Evolutionary conservation across 805 yeast genomes (phyloP), one percentile per base, ranked within the genome.

Genomic region (Ogataea nonfermentans): DNA sequence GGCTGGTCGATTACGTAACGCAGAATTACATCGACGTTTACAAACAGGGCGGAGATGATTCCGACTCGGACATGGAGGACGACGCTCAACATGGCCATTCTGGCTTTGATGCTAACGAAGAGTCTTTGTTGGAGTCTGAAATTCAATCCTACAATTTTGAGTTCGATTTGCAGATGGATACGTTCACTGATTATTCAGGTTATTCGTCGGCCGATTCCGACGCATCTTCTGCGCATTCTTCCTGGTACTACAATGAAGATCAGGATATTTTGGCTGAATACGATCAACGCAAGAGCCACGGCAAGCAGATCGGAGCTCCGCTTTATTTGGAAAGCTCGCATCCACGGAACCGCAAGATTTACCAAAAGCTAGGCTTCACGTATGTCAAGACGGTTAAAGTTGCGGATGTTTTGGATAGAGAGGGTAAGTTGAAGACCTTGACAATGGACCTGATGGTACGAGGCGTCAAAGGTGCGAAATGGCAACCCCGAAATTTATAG

Each of bases 271-370:
- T 61, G 23, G 57, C 61, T 4, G 58, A 61, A 32, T 61, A 61
- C 37, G 66, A 61, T 42, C 45, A 56, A 37, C 43, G 49, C 41
- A 47, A 59, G 48, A 47, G 36, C 46, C 34, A 52, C 35, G 59
- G 69, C 46, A 32, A 57, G 10, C 49, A 59, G 35, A 41, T 56
- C 11, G 65, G 65, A 19, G 60, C 62, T 27, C 59, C 65, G 10
- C 56, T 70, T 41, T 78, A 78, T 56, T 66, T 78, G 45, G 84
- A 78, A 57, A 68, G 78, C 33, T 75, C 83, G 17, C 76, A 74
- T 57, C 73, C 73, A 9, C 65, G 68, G 39, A 78, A 78, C 53
- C 63, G 77, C 24, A 63, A 61, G 39, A 74, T 78, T 41, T 78
- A 78, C 56, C 66, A 67, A 44, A 74, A 75, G 53, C 61, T 76